A percentile compares a stretch with the other conserved stretches of the same genome.
Evolutionary conservation across 2,329 filamentous ascomycete species (phyloP).

Genomic region (Colletotrichum truncatum): DNA sequence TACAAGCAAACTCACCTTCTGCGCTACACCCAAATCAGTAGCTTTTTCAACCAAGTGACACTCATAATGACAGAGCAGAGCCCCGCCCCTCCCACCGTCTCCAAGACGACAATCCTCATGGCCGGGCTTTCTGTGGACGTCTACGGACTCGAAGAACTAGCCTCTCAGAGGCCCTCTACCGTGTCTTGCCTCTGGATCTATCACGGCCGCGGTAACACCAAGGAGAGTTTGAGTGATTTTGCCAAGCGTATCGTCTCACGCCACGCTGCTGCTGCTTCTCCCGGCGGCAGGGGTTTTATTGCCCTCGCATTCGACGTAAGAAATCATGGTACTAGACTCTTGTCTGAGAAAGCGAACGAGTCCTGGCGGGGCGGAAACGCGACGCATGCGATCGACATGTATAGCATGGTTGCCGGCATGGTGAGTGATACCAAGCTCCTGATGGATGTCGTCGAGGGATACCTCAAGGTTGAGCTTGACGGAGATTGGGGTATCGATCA

Average conservation of each 20-base stretch:
- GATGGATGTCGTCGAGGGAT: slow-evolving; percentile 81
- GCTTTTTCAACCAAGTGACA: no score
- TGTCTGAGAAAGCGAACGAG: slow-evolving; percentile 75
- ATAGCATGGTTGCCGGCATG: slow-evolving; percentile 77
- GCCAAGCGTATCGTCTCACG: slow-evolving; percentile 74
- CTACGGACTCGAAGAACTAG: slow-evolving; percentile 81
- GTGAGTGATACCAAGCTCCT: slow-evolving; percentile 79
- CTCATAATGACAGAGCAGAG: slow-evolving; percentile 34
- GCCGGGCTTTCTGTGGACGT: slow-evolving; percentile 82
- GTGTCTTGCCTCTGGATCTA: slow-evolving; percentile 91
- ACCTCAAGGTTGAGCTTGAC: slow-evolving; percentile 66
- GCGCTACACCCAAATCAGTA: neutral
- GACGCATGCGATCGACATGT: slow-evolving; percentile 92
- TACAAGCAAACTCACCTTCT: neutral
- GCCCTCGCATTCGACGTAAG: slow-evolving; percentile 90
- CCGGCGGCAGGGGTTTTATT: slow-evolving; percentile 68
- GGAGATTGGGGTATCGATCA: slow-evolving; percentile 56
- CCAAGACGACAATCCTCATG: slow-evolving; percentile 74
- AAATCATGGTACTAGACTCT: slow-evolving; percentile 83
- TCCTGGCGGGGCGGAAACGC: slow-evolving; percentile 83
- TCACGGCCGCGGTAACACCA: slow-evolving; percentile 78
- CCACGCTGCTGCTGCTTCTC: neutral
- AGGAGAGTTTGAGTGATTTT: slow-evolving; percentile 79
- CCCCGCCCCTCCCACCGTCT: slow-evolving; percentile 59
- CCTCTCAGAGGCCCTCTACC: slow-evolving; percentile 51